Evolutionary conservation across 495 filamentous ascomycete genomes (phyloP), one percentile per base, ranked within the genome.

Genomic region (Aspergillus diversus): DNA sequence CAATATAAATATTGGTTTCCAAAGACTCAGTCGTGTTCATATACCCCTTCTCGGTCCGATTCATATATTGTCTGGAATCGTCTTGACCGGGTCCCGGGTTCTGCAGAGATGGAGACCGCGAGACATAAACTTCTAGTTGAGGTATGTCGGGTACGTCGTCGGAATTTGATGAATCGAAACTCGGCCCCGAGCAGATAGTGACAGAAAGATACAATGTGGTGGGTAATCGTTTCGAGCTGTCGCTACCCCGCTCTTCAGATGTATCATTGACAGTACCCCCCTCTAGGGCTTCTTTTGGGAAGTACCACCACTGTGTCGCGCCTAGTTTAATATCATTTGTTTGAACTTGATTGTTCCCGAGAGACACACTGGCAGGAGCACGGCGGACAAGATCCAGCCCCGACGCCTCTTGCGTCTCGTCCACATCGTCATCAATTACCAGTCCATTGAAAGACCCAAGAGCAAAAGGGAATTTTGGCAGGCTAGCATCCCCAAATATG

Each of bases 51-150:
- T 77, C 69, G 4, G 89, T 72, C 0, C 68, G 60, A 33, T 84
- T 65, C 11, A 67, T 65, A n/a, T 78, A 78, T 37, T 85, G 81
- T 5, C 63, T 61, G 3, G 64, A 60, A 35, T 75, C 61, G 47
- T 85, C 76, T 34, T 80, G 66, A 2, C 76, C 75, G 1, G 89
- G 89, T 0, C 92, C 90, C 4, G 94, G 92, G 13, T 84, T 77
- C 42, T 83, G 77, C 67, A 94, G 89, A 9, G 79, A 79, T 7
- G 81, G 54, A 0, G 86, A 84, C 7, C 79, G 87, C 11, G 93
- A 96, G 43, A 97, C 76, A 68, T 89, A 97, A 4, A 98, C 73
- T 9, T 87, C 81, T 33, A 98, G 82, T 66, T 92, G 92, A 6
- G 92, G 90, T 5, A 87, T 82, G 13, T 65, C 55, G 16, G 63